Evolutionary conservation across 2,329 filamentous ascomycete species (phyloP), one percentile per base, ranked within the genome.

Genomic region (Exophiala dermatitidis): DNA sequence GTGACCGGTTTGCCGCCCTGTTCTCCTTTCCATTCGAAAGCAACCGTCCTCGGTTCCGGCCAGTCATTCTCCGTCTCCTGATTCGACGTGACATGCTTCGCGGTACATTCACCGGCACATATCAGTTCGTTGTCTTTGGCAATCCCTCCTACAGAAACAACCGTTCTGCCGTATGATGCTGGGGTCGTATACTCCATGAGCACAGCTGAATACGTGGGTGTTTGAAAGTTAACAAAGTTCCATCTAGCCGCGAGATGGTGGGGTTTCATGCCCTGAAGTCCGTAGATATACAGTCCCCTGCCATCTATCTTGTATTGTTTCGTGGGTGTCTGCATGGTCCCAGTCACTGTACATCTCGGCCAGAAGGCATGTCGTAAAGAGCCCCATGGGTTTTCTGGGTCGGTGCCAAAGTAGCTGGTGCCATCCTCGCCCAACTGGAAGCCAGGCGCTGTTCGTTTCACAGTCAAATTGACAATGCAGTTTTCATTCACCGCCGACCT

Each of bases 161-260:
- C 74, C 1, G 90, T 95, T 47, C 82, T 83, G 33, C 88, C 93
- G 67, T 98, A 98, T 3, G 91, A 96, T 3, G 88, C 83, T 30
- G 93, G 94, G 0, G 93, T 98, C 36, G 83, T 95, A 71, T 84
- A 98, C 71, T 97, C 87, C 93, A 98, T 98, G 76, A 97, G 77
- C 61, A 95, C 74, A 30, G 90, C 91, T 30, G 90, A 93, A 74
- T 89, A 86, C 19, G 77, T 88, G 26, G 89, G 85, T 9, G 88
- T 85, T 69, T 97, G 90, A 75, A 95, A 95, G 72, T 90, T 82
- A 71, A 82, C 78, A 74, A 96, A 98, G 72, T 93, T 95, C 93
- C 93, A 98, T 59, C 81, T 83, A 31, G 87, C 83, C 57, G 91
- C 83, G 81, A 90, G 87, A 69, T 98, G 94, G 71, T 98, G 93